Percentiles rank a stretch among this genome's conserved stretches.
phyloP scores from a whole-genome alignment of 2,329 filamentous ascomycete genomes.

The Periconia macrospinosa region DNA sequence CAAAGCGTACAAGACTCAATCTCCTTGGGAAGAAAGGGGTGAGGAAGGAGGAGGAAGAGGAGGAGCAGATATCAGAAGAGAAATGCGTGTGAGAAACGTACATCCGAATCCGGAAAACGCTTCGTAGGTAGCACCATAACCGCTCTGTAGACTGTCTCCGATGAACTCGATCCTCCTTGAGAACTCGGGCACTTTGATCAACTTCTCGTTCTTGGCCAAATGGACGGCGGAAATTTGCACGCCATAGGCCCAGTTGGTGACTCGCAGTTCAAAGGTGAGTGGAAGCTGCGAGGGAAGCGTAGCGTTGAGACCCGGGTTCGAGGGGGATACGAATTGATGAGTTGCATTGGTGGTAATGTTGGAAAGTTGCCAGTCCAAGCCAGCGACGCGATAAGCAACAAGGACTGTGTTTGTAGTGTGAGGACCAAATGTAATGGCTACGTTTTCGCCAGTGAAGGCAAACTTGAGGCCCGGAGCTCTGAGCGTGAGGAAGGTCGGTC shows the following conservation, averaged over 20 bases:
- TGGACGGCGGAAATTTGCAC: constrained; percentile 60
- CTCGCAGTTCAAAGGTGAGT: constrained; percentile 59
- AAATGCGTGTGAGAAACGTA: not conserved
- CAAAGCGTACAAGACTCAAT: too few species aligned
- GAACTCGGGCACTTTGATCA: constrained; percentile 48
- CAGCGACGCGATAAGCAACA: constrained; percentile 60
- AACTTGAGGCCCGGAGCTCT: constrained; percentile 57
- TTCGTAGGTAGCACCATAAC: constrained; percentile 63
- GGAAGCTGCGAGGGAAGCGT: constrained; percentile 47
- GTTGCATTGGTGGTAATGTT: constrained; percentile 61
- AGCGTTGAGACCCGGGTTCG: constrained; percentile 50
- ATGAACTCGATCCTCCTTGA: constrained; percentile 48
- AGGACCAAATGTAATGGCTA: constrained; percentile 59
- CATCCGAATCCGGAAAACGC: constrained; percentile 59
- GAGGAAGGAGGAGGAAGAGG: not conserved
- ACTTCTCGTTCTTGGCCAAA: constrained; percentile 47
- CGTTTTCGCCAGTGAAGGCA: constrained; percentile 56
- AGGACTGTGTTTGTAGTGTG: constrained; percentile 54
- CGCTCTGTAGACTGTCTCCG: constrained; percentile 54
- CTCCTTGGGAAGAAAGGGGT: not conserved
- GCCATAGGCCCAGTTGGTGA: constrained; percentile 62
- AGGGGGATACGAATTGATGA: constrained; percentile 56
- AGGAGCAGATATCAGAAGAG: not conserved
- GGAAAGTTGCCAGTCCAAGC: constrained; percentile 63
- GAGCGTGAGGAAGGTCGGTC: not conserved